Evolutionary conservation across 73 alveolate species (phyloP).

Genomic region (Paramecium octaurelia): DNA sequence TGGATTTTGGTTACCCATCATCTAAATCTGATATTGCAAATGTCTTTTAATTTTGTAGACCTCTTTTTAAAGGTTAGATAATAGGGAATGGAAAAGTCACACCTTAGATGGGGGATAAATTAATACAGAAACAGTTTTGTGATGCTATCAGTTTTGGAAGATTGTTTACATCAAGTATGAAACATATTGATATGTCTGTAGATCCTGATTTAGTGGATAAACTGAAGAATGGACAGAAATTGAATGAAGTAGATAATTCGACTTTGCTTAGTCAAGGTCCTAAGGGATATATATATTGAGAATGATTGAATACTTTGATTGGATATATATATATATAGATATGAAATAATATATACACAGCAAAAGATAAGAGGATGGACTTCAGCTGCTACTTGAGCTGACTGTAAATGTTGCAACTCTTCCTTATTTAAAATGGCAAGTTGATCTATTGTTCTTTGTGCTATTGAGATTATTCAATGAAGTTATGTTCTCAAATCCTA

Average conservation of each 20-base stretch:
- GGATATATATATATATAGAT: not conserved
- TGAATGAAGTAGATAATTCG: not conserved
- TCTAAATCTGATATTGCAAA: not conserved
- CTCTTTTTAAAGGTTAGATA: not conserved
- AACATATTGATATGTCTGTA: not conserved
- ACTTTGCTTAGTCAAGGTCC: conserved; percentile 58
- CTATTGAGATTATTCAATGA: not conserved
- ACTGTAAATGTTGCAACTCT: conserved; percentile 7
- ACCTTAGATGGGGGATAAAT: not conserved
- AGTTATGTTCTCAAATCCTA: not conserved
- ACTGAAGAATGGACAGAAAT: not conserved
- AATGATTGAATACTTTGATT: not conserved
- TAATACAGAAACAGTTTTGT: not conserved
- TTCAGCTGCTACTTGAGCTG: conserved; percentile 21
- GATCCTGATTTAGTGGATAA: conserved; percentile 50
- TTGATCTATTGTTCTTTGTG: not conserved
- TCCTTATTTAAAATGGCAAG: not conserved
- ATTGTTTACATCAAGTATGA: conserved; percentile 28
- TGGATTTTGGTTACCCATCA: not conserved
- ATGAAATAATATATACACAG: not conserved
- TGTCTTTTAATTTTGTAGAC: not conserved
- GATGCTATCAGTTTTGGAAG: conserved; percentile 45
- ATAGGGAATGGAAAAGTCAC: not conserved
- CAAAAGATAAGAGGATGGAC: not conserved
- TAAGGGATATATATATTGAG: conserved; percentile 33